A percentile compares a stretch with the other conserved stretches of the same genome.
These are phyloP conservation scores for Sophora flavescens DNA, from an alignment of 306 rosid species.

Conservation along the genomic window DNA sequence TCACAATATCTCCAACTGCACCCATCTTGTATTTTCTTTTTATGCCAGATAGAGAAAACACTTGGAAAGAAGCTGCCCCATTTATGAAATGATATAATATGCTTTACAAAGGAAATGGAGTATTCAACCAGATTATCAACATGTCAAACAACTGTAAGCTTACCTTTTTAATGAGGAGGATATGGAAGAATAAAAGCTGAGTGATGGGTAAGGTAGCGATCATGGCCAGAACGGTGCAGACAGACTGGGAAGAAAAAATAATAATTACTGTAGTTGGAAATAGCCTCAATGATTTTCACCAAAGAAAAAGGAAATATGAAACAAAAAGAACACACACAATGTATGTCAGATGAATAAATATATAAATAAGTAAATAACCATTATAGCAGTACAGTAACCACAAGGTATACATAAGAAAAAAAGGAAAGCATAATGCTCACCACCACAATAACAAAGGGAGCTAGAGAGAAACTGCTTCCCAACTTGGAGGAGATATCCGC, in stretches of 20 bases:
- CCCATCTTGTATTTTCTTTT: neutral
- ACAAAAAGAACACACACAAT: neutral
- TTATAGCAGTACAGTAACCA: constrained; percentile 1
- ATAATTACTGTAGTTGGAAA: constrained; percentile 20
- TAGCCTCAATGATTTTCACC: constrained; percentile 5
- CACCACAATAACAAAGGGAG: constrained; percentile 80
- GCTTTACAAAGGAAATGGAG: neutral
- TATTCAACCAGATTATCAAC: constrained; percentile 10
- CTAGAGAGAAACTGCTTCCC: constrained; percentile 91
- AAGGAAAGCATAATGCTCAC: constrained; percentile 51
- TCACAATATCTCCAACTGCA: neutral
- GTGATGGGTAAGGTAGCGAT: constrained; percentile 83
- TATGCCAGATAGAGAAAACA: neutral
- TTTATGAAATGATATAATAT: constrained; percentile 6
- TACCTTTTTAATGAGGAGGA: constrained; percentile 88
- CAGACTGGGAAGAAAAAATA: constrained; percentile 55
- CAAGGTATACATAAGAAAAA: neutral
- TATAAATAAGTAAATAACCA: neutral
- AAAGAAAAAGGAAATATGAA: neutral
- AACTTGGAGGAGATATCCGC: constrained; percentile 73
- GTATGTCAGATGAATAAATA: neutral
- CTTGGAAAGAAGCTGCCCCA: neutral
- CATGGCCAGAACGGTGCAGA: constrained; percentile 85
- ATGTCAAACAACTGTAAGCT: constrained; percentile 1
- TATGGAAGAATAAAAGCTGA: constrained; percentile 88